Percentiles rank a stretch among this genome's conserved stretches.
Evolutionary conservation across 805 yeast genomes (phyloP).

Genomic region (Scheffersomyces ergatensis): DNA sequence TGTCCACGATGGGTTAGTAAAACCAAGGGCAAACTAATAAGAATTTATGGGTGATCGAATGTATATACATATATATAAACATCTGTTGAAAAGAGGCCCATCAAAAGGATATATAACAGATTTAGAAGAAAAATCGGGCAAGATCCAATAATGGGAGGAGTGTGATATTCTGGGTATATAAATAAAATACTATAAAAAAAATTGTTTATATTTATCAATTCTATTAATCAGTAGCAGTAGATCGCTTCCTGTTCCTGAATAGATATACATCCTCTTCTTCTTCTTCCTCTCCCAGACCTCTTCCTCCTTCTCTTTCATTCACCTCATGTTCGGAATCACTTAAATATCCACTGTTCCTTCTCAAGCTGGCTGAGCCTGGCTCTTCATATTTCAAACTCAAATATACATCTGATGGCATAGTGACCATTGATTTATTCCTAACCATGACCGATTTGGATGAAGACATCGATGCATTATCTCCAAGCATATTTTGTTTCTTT

Average conservation of each 20-base stretch:
- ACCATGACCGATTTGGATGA: neutral
- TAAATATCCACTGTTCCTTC: constrained; percentile 11
- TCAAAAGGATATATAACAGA: too few relatives aligned
- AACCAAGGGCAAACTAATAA: constrained; percentile 54
- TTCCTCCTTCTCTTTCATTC: constrained; percentile 6
- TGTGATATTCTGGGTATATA: too few relatives aligned
- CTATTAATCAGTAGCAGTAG: neutral
- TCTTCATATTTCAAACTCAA: neutral
- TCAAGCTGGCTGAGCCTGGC: neutral
- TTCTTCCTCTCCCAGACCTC: constrained; percentile 1
- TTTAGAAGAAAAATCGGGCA: too few relatives aligned
- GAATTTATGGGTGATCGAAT: too few relatives aligned
- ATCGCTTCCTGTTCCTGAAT: constrained; percentile 1
- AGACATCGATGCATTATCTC: neutral
- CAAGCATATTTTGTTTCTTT: neutral
- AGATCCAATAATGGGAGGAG: too few relatives aligned
- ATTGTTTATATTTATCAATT: too few relatives aligned
- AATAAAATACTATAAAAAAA: too few relatives aligned
- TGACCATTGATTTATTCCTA: neutral
- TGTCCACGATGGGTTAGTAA: constrained; percentile 62
- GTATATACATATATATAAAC: too few relatives aligned
- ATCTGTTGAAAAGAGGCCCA: too few relatives aligned
- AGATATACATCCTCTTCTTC: constrained; percentile 3
- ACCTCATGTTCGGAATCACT: constrained; percentile 10
- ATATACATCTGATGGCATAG: neutral